Evolutionary conservation across 768 basidiomycete genomes (phyloP), one percentile per base, ranked within the genome.

Genomic region (Mycena venus): DNA sequence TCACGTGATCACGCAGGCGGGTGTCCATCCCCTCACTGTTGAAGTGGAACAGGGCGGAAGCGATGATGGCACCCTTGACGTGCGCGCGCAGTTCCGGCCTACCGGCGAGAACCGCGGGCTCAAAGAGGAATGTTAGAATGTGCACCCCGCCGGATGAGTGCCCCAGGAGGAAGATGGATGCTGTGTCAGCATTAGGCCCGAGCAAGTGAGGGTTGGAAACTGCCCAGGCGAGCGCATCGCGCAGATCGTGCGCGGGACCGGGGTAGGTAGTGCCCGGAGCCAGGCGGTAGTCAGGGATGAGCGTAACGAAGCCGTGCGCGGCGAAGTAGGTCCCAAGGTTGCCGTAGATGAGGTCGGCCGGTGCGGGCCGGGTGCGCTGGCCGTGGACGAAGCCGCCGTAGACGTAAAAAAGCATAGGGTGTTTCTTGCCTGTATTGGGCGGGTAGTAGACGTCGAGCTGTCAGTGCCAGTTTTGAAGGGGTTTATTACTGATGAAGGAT

Each of bases 261-360:
- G 93, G 93, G 79, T 88, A 93, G 23, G 80, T 84, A 68, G 87
- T 87, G 36, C 87, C 78, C 7, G 93, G 92, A 4, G 88, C 88
- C 44, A 94, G 87, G 0, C 91, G 90, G 75, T 94, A 94, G 82
- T 94, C 92, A 0, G 93, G 88, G 74, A 94, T 90, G 75, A 93
- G 82, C n/a, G 89, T 89, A 74, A 93, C 73, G 82, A 92, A 88
- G 0, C 92, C 92, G 19, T 81, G 85, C 10, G 85, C 84, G 0
- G 92, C 90, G 80, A 90, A 94, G 84, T 89, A 94, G 4, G 91
- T 83, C 0, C 89, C 93, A 10, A 93, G 75, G 71, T 87, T 88
- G n/a, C 85, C 84, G 78, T 93, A 93, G 11, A 80, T 84, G 58
- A 92, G 85, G 53, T 89, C 87, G 53, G 84, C 84, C 0, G 91